Evolutionary conservation across 2,329 filamentous ascomycete species (phyloP), one percentile per base, ranked within the genome.

Genomic region (Cercospora sp.): DNA sequence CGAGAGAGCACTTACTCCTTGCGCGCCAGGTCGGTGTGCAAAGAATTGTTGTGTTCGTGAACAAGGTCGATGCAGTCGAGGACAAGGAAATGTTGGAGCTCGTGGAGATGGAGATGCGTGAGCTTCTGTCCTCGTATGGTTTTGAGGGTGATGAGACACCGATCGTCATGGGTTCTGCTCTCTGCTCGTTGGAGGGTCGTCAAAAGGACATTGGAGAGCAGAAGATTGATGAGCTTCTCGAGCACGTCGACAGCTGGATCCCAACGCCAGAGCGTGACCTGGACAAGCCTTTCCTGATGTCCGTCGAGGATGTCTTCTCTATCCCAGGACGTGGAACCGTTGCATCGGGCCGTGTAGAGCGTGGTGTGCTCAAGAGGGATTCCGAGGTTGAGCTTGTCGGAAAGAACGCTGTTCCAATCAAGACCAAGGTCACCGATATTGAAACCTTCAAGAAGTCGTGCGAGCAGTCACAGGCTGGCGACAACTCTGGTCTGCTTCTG

Each of bases 371-470:
- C 78, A 98, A 97, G 91, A 92, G 89, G 83, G 95, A 99, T 80
- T 87, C 90, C 72, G 95, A 99, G 79, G 89, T 99, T 74, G 95
- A 99, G 86, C 88, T 99, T 72, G 87, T 99, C 70, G 95, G 95
- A 80, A 96, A 95, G 86, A 89, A 90, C 74, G 82, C 83, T 66
- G 87, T 89, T 57, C 84, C 92, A 74, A 92, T 98, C 86, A 97
- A 96, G 89, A 98, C 95, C 82, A 98, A 97, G 87, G 94, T 99
- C 73, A 99, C 95, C 78, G 96, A 99, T 79, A 98, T 99, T 75
- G 95, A 99, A 87, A 99, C 94, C 73, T 99, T 99, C 88, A 97
- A 98, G 88, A 99, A 99, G 89, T 96, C 93, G 60, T 98, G 95
- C 83, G 94, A 97, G 67, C 93, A 97, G 84, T 96, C 94, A 68